phyloP scores from a whole-genome alignment of 1,284 basidiomycete species.

The Ustilago bromivora region DNA sequence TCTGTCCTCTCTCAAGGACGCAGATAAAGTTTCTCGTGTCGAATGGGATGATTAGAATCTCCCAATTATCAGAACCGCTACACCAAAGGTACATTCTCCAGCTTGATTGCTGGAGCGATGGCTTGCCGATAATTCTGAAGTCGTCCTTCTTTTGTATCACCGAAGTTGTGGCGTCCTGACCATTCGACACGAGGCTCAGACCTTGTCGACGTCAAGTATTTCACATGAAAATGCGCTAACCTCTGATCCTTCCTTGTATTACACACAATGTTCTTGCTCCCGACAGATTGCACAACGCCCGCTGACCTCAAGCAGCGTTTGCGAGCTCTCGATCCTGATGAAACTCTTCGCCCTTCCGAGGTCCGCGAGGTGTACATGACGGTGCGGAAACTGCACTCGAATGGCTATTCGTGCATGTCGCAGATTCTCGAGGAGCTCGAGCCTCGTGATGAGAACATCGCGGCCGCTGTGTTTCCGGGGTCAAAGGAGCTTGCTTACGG shows the following conservation, averaged over 20 bases:
- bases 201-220: background rate
- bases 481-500: conserved; percentile 10
- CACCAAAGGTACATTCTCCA: conserved; percentile 42
- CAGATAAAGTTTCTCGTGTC: background rate
- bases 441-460: conserved; percentile 31
- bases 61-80: conserved; percentile 56
- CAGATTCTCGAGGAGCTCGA: conserved; percentile 45
- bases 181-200: conserved; percentile 17
- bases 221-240: background rate
- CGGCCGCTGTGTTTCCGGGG: conserved; percentile 4
- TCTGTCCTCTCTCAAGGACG: background rate
- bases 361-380: conserved; percentile 16
- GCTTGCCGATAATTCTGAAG: conserved; percentile 55
- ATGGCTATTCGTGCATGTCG: conserved; percentile 8
- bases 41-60: conserved; percentile 49
- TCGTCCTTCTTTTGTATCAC: conserved; percentile 19
- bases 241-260: background rate
- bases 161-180: conserved; percentile 42
- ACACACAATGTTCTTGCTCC: background rate
- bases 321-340: conserved; percentile 6
- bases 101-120: conserved; percentile 43
- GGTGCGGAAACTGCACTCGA: conserved; percentile 5
- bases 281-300: conserved; percentile 20
- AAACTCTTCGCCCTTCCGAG: conserved; percentile 19
- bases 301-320: conserved; percentile 17